Evolutionary conservation across 2,329 filamentous ascomycete genomes (phyloP).

Genomic region (Cytospora paraplurivora): DNA sequence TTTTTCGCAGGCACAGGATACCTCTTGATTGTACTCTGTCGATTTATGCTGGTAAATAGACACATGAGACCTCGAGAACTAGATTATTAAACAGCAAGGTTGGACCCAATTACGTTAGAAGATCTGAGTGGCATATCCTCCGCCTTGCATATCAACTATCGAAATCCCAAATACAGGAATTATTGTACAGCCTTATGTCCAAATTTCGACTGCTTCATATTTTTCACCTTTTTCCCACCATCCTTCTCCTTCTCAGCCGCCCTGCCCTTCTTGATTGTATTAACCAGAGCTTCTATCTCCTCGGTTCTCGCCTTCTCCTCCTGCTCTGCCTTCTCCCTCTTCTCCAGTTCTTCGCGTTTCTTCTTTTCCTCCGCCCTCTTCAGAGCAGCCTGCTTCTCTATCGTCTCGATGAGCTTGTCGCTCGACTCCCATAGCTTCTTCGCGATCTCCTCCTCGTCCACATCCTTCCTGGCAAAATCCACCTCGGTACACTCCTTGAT

Average conservation of each 20-base stretch:
- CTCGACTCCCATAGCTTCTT: conserved; percentile 90
- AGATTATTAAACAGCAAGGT: not conserved
- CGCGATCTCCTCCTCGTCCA: conserved; percentile 76
- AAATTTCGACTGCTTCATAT: conserved; percentile 31
- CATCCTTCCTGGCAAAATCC: conserved; percentile 69
- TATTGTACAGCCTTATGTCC: conserved; percentile 27
- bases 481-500: conserved; percentile 89
- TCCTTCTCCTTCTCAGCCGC: conserved; percentile 37
- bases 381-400: conserved; percentile 77
- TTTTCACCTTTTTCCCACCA: conserved; percentile 38
- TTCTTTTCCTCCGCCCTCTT: conserved; percentile 48
- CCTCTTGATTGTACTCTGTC: not conserved
- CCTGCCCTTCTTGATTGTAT: conserved; percentile 48
- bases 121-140: not conserved
- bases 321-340: conserved; percentile 38
- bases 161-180: conserved; percentile 24
- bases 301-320: conserved; percentile 36
- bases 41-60: not conserved
- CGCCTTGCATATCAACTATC: not conserved
- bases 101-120: not conserved
- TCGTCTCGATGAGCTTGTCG: conserved; percentile 77
- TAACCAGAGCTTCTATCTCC: conserved; percentile 43
- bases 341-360: conserved; percentile 38
- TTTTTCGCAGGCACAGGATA: not conserved
- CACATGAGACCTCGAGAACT: too few relatives aligned